Percentiles rank a stretch among this genome's conserved stretches.
Conservation (phyloP, 768 basidiomycete species). For the Trametes gibbosa region DNA sequence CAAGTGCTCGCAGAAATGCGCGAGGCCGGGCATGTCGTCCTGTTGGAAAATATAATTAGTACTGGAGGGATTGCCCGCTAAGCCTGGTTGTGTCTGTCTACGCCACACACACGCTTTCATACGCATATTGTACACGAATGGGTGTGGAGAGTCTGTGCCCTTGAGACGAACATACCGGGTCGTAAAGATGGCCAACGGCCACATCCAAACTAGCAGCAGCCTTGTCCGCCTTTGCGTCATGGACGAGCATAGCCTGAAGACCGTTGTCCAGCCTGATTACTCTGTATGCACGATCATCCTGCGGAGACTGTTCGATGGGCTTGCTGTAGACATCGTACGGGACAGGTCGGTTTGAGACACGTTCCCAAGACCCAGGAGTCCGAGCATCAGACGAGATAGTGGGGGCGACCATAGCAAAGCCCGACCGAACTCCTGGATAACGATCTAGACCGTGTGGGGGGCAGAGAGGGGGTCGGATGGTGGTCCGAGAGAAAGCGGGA, state of each 20-base stretch:
- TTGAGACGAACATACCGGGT: conserved; percentile 63
- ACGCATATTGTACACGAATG: too few species aligned
- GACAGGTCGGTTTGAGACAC: conserved; percentile 9
- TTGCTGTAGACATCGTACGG: conserved; percentile 55
- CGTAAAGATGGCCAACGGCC: conserved; percentile 88
- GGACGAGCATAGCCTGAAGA: conserved; percentile 80
- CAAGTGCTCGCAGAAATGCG: conserved; percentile 95
- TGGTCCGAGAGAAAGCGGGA: not conserved
- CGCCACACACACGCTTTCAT: too few species aligned
- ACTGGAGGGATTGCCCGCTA: too few species aligned
- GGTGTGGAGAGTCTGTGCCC: too few species aligned
- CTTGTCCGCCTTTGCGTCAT: conserved; percentile 86
- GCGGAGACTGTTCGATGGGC: conserved; percentile 64
- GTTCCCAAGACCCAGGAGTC: conserved; percentile 11
- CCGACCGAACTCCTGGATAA: not conserved
- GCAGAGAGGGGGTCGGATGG: not conserved
- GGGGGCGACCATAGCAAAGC: conserved; percentile 15
- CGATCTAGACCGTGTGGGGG: not conserved
- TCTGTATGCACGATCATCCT: conserved; percentile 79
- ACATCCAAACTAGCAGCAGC: conserved; percentile 94
- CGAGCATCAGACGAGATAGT: conserved; percentile 2
- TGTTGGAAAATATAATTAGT: conserved; percentile 26
- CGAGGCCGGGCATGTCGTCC: conserved; percentile 89
- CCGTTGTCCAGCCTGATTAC: conserved; percentile 86
- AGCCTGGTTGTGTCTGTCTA: not conserved